Conservation (phyloP, 2,329 filamentous ascomycete species). For the Pseudogymnoascus sp. region DNA sequence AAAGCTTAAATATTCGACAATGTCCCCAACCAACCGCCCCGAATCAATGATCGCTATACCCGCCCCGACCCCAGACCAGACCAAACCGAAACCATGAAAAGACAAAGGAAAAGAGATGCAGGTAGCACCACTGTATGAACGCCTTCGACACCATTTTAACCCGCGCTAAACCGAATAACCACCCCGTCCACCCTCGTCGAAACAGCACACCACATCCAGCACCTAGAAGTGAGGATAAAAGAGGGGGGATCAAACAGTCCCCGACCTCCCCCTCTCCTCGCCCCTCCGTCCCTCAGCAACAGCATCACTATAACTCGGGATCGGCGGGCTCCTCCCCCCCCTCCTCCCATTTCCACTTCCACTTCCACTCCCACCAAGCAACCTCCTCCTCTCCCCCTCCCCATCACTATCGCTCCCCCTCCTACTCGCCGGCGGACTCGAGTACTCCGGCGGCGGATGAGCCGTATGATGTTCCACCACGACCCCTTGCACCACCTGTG, state of each 20-base stretch:
- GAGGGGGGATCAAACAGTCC: not conserved
- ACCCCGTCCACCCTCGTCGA: not conserved
- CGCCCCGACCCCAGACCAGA: not conserved
- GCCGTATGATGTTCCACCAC: conserved; percentile 38
- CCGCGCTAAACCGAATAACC: not conserved
- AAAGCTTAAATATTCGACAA: not conserved
- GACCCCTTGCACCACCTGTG: too few species aligned
- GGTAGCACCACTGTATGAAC: not conserved
- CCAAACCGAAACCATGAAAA: not conserved
- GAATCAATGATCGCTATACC: not conserved
- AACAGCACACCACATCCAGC: not conserved
- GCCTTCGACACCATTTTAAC: not conserved
- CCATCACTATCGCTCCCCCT: conserved; percentile 51
- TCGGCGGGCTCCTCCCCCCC: conserved; percentile 25
- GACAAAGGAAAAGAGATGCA: not conserved
- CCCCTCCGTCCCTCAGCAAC: conserved; percentile 23
- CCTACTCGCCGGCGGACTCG: conserved; percentile 51
- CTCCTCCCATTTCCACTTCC: not conserved
- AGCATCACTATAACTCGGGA: conserved; percentile 30
- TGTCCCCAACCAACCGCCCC: not conserved
- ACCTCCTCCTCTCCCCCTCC: conserved; percentile 30
- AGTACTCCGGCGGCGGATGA: conserved; percentile 64
- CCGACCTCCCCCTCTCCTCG: conserved; percentile 17
- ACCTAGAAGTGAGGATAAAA: not conserved
- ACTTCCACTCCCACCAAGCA: not conserved